Percentiles rank a stretch among this genome's conserved stretches.
These are phyloP conservation scores for Escovopsis sp. DNA, from an alignment of 2,329 filamentous ascomycete genomes.

Conservation along the genomic window DNA sequence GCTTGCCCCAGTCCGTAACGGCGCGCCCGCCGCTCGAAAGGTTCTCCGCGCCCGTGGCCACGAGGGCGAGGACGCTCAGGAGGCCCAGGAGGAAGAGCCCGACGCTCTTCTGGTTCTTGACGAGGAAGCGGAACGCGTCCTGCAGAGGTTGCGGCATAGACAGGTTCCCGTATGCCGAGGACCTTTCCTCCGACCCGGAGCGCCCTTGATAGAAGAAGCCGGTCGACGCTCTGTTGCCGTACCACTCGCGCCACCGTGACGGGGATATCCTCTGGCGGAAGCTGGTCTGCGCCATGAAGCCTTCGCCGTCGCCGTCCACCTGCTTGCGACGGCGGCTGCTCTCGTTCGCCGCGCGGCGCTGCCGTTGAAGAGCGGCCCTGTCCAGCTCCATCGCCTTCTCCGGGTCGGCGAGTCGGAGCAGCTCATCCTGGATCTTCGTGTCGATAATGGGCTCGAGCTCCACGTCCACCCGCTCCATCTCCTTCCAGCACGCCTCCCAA, in stretches of 20 bases:
- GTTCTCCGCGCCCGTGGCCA: conserved; percentile 7
- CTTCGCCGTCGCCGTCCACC: conserved; percentile 1
- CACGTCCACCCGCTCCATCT: conserved; percentile 97
- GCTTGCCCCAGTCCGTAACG: too few relatives aligned
- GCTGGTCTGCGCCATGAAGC: conserved; percentile 2
- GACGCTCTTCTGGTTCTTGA: conserved; percentile 44
- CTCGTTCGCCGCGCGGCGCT: too few relatives aligned
- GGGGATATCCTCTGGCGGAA: conserved; percentile 27
- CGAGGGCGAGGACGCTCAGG: conserved; percentile 36
- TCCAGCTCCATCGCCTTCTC: conserved; percentile 20
- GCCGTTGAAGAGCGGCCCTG: not conserved
- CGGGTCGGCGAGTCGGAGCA: conserved; percentile 39
- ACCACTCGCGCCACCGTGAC: conserved; percentile 38
- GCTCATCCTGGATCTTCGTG: conserved; percentile 38
- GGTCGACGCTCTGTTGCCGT: conserved; percentile 22
- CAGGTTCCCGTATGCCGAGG: conserved; percentile 22
- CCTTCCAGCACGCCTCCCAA: conserved; percentile 86
- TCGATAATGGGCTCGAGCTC: conserved; percentile 68
- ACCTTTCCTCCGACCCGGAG: conserved; percentile 13
- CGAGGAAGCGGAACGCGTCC: conserved; percentile 35
- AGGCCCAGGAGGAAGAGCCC: conserved; percentile 38
- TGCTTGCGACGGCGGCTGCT: conserved; percentile 9
- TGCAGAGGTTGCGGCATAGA: conserved; percentile 38
- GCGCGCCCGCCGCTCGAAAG: too few relatives aligned
- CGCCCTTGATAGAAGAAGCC: conserved; percentile 6